These are phyloP conservation scores for Barnettozyma populi DNA, from an alignment of 805 yeast genomes.

Conservation along the genomic window DNA sequence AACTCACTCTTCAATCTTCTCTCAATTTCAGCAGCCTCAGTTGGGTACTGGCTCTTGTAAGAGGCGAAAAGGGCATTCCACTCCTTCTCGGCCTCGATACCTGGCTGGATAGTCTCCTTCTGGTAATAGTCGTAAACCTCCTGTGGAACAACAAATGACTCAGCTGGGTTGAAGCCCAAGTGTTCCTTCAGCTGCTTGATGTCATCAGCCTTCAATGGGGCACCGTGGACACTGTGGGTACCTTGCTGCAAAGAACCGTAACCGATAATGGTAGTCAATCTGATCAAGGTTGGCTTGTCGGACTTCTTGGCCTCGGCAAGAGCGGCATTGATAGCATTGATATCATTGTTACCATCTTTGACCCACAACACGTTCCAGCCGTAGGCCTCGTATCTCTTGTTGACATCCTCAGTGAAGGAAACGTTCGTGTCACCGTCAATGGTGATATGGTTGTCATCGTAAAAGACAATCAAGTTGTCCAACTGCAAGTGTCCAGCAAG, in stretches of 20 bases:
- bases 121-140: conserved; percentile 74
- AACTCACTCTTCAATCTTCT: conserved; percentile 76
- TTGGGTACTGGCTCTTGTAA: conserved; percentile 69
- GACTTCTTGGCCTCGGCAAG: conserved; percentile 75
- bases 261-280: conserved; percentile 89
- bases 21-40: conserved; percentile 67
- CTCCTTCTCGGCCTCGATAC: conserved; percentile 62
- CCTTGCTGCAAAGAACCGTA: conserved; percentile 84
- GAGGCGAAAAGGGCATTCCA: conserved; percentile 65
- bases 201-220: conserved; percentile 93
- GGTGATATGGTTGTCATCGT: conserved; percentile 95
- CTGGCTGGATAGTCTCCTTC: conserved; percentile 48
- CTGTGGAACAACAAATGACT: conserved; percentile 71
- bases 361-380: conserved; percentile 89
- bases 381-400: conserved; percentile 79
- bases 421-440: conserved; percentile 89
- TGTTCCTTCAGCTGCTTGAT: conserved; percentile 76
- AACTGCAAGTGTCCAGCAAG: conserved; percentile 94
- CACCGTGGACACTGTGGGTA: conserved; percentile 90
- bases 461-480: conserved; percentile 88
- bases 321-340: conserved; percentile 65
- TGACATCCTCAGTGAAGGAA: conserved; percentile 92
- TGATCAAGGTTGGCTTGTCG: conserved; percentile 86
- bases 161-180: conserved; percentile 84
- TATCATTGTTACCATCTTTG: conserved; percentile 74